A percentile compares a stretch with the other conserved stretches of the same genome.
Evolutionary conservation across 345 rosid species (phyloP).

Genomic region (Camelina hispida): DNA sequence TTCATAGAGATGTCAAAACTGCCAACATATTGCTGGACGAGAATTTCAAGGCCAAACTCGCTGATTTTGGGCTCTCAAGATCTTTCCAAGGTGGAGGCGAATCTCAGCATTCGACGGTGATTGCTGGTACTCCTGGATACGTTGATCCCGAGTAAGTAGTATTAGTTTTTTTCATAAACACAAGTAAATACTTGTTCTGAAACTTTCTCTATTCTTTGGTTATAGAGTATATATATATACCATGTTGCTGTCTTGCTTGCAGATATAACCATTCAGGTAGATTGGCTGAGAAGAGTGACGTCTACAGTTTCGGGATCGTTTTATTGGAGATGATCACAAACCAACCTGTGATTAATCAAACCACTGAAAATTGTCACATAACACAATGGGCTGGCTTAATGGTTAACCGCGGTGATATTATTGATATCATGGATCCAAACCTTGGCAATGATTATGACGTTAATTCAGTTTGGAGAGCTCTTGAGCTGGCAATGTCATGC

Average conservation of each 20-base stretch:
- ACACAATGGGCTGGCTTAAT: constrained; percentile 26
- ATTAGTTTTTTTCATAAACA: neutral
- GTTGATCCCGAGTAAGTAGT: constrained; percentile 56
- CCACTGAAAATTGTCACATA: constrained; percentile 3
- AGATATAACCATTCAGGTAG: constrained; percentile 18
- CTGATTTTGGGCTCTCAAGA: constrained; percentile 56
- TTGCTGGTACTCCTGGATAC: constrained; percentile 46
- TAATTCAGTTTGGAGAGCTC: constrained; percentile 37
- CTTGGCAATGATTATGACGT: neutral
- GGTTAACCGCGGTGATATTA: constrained; percentile 15
- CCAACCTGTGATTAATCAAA: constrained; percentile 31
- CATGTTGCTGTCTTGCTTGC: constrained; percentile 11
- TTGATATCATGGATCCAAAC: constrained; percentile 32
- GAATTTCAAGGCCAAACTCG: constrained; percentile 47
- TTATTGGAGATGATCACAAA: constrained; percentile 44
- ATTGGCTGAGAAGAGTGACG: constrained; percentile 32
- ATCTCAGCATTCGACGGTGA: constrained; percentile 11
- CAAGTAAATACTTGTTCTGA: neutral
- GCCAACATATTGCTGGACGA: constrained; percentile 53
- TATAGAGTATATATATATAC: neutral
- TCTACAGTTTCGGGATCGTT: constrained; percentile 36
- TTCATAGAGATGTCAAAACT: constrained; percentile 55
- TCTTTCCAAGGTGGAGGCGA: constrained; percentile 34
- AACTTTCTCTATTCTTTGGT: neutral
- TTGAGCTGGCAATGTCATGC: constrained; percentile 39